phyloP scores from a whole-genome alignment of 2,329 filamentous ascomycete species.

The Tolypocladium album region DNA sequence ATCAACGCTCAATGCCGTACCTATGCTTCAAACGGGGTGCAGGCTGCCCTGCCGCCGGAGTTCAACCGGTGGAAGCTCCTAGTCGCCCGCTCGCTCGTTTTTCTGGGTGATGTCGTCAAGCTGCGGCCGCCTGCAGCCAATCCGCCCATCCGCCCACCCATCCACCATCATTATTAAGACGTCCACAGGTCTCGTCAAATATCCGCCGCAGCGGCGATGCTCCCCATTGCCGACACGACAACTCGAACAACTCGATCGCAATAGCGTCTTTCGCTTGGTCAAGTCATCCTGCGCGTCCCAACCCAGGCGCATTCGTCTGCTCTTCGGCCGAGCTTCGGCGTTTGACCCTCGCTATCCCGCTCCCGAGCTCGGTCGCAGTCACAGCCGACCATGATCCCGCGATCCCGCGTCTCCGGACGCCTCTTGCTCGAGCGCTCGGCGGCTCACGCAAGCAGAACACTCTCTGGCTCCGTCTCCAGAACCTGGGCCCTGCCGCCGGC shows the following conservation, averaged over 20 bases:
- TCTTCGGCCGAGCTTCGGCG: constrained; percentile 3
- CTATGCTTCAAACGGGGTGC: background rate
- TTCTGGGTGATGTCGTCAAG: constrained; percentile 17
- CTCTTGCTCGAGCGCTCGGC: constrained; percentile 25
- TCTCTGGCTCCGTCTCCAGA: constrained; percentile 12
- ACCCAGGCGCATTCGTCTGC: background rate
- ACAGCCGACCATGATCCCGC: constrained; percentile 25
- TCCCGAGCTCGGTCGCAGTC: background rate
- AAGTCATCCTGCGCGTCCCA: background rate
- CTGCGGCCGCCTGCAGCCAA: constrained; percentile 14
- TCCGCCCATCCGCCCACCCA: constrained; percentile 5
- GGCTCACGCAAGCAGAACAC: constrained; percentile 13
- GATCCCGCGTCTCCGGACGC: constrained; percentile 27
- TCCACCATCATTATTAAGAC: constrained; percentile 8
- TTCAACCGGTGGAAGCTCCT: constrained; percentile 21
- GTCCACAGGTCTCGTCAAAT: constrained; percentile 12
- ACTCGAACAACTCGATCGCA: constrained; percentile 3
- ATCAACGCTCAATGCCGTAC: background rate
- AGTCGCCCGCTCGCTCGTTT: constrained; percentile 9
- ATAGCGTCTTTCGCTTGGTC: constrained; percentile 1
- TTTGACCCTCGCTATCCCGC: background rate
- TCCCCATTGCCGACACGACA: constrained; percentile 14
- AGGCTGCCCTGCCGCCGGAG: constrained; percentile 10
- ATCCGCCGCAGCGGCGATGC: constrained; percentile 21
- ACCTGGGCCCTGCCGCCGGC: constrained; percentile 16